A percentile compares a stretch with the other conserved stretches of the same genome.
Evolutionary conservation across 2,329 filamentous ascomycete species (phyloP).

Genomic region (Diplodia seriata): DNA sequence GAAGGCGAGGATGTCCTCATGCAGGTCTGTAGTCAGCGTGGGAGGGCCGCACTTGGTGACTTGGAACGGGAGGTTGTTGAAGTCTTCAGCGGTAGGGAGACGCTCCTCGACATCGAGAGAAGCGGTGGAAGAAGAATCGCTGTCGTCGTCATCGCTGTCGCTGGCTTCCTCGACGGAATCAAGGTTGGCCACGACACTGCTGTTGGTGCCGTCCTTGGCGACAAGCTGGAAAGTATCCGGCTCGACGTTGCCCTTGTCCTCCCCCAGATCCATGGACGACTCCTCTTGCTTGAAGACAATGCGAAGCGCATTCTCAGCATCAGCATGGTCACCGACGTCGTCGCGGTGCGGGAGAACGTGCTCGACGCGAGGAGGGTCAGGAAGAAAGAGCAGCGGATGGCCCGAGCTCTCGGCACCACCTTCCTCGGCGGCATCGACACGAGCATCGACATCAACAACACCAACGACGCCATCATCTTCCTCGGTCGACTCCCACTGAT

Average conservation of each 20-base stretch:
- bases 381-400: neutral
- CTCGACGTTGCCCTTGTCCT: neutral
- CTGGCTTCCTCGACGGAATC: neutral
- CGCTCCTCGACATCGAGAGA: no score
- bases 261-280: neutral
- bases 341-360: no score
- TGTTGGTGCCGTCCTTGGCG: neutral
- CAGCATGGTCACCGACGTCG: neutral
- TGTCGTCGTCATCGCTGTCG: neutral
- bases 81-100: no score
- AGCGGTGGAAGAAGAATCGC: no score
- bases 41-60: no score
- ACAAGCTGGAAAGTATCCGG: neutral
- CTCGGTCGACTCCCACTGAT: neutral
- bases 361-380: no score
- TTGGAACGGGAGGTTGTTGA: no score
- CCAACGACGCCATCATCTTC: neutral
- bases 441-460: neutral
- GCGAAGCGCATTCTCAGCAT: no score
- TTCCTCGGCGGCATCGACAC: neutral
- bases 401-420: neutral
- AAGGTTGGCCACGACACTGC: neutral
- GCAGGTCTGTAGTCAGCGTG: no score
- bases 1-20: no score
- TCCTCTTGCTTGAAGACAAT: neutral